Evolutionary conservation across 148 eudicot species (phyloP).

Genomic region (Suaeda aralocaspica): DNA sequence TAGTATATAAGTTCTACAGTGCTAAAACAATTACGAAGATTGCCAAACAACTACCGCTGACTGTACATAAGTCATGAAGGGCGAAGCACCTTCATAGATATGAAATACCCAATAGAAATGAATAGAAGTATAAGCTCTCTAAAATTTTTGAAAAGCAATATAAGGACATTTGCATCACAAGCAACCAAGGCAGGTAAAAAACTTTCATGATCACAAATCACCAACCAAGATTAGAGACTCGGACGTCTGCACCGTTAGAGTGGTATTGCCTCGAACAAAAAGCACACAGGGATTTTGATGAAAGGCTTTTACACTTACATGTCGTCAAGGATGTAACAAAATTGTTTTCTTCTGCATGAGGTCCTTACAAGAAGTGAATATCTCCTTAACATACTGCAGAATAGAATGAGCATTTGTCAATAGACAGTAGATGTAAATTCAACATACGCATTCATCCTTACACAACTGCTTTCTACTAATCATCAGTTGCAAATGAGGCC

Average conservation of each 20-base stretch:
- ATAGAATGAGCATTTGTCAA: conserved; percentile 1
- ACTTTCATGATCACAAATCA: too few species aligned
- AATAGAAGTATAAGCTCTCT: background rate
- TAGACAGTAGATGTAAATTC: background rate
- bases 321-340: conserved; percentile 88
- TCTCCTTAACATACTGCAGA: conserved; percentile 74
- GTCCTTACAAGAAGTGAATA: conserved; percentile 69
- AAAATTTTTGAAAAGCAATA: background rate
- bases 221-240: background rate
- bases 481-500: background rate
- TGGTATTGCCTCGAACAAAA: background rate
- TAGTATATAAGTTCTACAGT: background rate
- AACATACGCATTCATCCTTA: background rate
- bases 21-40: background rate
- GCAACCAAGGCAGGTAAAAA: background rate
- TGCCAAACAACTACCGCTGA: too few species aligned
- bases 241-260: background rate
- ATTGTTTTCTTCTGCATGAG: conserved; percentile 62
- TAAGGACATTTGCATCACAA: background rate
- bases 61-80: background rate
- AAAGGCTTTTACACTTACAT: conserved; percentile 52
- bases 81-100: background rate
- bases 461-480: background rate
- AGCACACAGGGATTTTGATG: background rate
- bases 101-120: background rate